Evolutionary conservation across 2,329 filamentous ascomycete species (phyloP).

Genomic region (Pseudophaeomoniella oleicola): DNA sequence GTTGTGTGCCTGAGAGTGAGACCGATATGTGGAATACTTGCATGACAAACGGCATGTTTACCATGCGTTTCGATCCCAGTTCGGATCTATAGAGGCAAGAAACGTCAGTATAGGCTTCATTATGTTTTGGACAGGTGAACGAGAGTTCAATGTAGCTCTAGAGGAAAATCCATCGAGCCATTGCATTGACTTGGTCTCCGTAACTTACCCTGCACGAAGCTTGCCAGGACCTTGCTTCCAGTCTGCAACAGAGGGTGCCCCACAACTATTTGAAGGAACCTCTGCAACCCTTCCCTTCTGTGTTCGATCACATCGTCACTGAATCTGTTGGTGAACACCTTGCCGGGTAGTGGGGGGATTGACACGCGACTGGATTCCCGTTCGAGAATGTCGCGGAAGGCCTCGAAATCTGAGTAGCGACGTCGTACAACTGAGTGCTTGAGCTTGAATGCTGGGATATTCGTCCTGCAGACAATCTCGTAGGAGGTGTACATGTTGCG

Average conservation of each 20-base stretch:
- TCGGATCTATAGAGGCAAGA: conserved; percentile 24
- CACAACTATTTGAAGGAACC: conserved; percentile 94
- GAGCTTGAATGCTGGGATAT: conserved; percentile 97
- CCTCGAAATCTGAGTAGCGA: conserved; percentile 95
- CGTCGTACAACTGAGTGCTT: conserved; percentile 76
- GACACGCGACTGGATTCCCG: conserved; percentile 86
- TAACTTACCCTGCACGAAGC: conserved; percentile 79
- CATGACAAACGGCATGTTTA: conserved; percentile 20
- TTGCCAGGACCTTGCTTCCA: conserved; percentile 87
- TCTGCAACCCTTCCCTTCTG: conserved; percentile 74
- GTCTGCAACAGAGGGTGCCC: conserved; percentile 94
- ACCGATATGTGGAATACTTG: no score
- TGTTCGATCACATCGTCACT: conserved; percentile 98
- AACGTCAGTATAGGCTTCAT: background rate
- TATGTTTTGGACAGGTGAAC: background rate
- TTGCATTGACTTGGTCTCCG: background rate
- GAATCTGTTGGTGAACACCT: conserved; percentile 96
- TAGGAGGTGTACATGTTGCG: conserved; percentile 98
- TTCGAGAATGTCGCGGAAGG: conserved; percentile 96
- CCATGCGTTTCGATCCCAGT: conserved; percentile 84
- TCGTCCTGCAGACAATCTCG: conserved; percentile 93
- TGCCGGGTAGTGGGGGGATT: conserved; percentile 88
- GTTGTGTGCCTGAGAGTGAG: no score
- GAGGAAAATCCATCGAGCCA: conserved; percentile 1
- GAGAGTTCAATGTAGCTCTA: conserved; percentile 7